Evolutionary conservation across 1,284 basidiomycete species (phyloP), one percentile per base, ranked within the genome.

Genomic region (Irpex sp.): DNA sequence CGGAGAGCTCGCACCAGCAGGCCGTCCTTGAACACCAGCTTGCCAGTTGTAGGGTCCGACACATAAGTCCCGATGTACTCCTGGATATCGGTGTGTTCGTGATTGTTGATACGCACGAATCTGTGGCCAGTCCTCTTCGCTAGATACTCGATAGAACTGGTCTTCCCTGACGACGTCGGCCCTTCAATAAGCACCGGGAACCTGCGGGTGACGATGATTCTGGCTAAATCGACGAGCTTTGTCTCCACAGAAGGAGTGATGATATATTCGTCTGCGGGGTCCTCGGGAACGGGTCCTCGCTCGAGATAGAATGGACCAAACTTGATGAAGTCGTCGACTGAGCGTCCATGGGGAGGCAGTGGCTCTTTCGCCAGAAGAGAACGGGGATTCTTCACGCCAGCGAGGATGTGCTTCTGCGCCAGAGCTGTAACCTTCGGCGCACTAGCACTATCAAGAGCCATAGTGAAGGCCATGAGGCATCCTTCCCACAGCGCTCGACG

Each of bases 61-160:
- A 97, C 88, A 71, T 99, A 99, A 0, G 95, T 96, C 5, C 97
- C 97, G 58, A 99, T 83, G 72, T 99, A 99, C 74, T 99, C 97
- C 72, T 99, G 97, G 58, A 97, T 96, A 75, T 99, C 97, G 4
- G 97, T 99, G 73, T 99, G 97, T 71, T 99, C 97, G 78, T 99
- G 97, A 71, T 99, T 99, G 79, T 99, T 99, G 84, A 99, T 98
- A 43, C 97, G 93, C 33, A 99, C 90, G 74, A 99, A 99, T 35
- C 87, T 86, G 78, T 99, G 97, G 0, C 97, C 97, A 0, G 97
- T 98, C 63, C 93, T 84, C 64, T 87, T 87, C 1, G 97, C 97
- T 21, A 99, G 86, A 75, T 97, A 98, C 77, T 98, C 96, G 62
- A 99, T 89, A 0, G 97, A 93, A 72, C 94, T 97, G 1, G 97